A percentile compares a stretch with the other conserved stretches of the same genome.
phyloP scores from a whole-genome alignment of 2,329 filamentous ascomycete genomes.

The Claviceps arundinis region DNA sequence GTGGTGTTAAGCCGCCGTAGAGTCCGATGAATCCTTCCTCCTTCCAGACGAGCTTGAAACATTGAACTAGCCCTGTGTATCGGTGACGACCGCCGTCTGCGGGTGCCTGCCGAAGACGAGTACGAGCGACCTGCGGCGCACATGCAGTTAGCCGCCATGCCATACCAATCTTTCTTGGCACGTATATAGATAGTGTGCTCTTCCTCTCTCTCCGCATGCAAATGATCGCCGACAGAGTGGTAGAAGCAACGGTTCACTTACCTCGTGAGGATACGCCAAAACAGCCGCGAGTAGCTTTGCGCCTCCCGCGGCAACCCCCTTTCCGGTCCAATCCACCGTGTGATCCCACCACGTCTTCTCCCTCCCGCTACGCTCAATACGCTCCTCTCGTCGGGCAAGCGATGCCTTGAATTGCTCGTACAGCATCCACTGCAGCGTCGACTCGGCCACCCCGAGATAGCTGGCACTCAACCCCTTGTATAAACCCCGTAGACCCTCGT shows the following conservation, averaged over 20 bases:
- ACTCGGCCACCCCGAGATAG: conserved; percentile 83
- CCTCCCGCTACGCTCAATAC: conserved; percentile 42
- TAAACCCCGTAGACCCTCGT: conserved; percentile 69
- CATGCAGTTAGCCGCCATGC: background rate
- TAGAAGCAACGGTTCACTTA: conserved; percentile 23
- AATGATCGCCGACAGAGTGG: background rate
- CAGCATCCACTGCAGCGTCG: conserved; percentile 82
- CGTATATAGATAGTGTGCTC: no score
- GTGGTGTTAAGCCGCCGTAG: conserved; percentile 84
- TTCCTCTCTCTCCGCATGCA: no score
- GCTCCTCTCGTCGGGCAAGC: conserved; percentile 51
- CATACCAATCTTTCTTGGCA: no score
- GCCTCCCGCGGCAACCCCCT: conserved; percentile 62
- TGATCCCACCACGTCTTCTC: conserved; percentile 59
- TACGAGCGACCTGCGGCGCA: conserved; percentile 54
- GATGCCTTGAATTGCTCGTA: conserved; percentile 83
- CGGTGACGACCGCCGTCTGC: conserved; percentile 57
- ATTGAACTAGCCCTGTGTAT: conserved; percentile 80
- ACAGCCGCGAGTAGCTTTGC: conserved; percentile 79
- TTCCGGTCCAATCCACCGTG: conserved; percentile 65
- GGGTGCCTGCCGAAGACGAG: conserved; percentile 75
- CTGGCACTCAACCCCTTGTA: conserved; percentile 87
- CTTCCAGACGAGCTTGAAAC: conserved; percentile 75
- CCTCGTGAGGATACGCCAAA: conserved; percentile 86
- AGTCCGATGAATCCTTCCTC: conserved; percentile 78